Percentiles rank a stretch among this genome's conserved stretches.
phyloP scores from a whole-genome alignment of 106 monocot species.

The Gastrodia elata region DNA sequence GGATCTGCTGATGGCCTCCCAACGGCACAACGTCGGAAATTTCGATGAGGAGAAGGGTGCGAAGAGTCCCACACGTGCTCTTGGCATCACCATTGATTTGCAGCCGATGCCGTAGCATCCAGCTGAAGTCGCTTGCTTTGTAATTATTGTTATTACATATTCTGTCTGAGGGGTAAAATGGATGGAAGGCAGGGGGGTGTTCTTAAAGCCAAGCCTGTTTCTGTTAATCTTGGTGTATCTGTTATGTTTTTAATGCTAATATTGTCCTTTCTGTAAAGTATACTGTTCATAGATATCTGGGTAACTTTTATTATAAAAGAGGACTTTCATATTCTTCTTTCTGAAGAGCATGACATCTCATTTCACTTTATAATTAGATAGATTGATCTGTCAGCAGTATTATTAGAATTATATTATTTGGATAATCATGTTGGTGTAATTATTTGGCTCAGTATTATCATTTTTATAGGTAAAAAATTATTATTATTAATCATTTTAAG shows the following conservation, averaged over 20 bases:
- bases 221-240: not conserved
- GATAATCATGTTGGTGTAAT: no score
- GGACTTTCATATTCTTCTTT: no score
- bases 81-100: not conserved
- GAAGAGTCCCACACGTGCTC: constrained; percentile 18
- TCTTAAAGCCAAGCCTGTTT: not conserved
- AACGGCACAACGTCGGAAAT: constrained; percentile 37
- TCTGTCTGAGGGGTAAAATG: not conserved
- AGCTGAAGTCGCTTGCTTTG: constrained; percentile 2
- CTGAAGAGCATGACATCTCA: no score
- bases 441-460: no score
- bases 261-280: not conserved
- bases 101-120: no score
- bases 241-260: not conserved
- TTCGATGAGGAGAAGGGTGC: constrained; percentile 42
- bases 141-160: not conserved
- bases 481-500: no score
- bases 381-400: no score
- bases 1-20: constrained; percentile 64
- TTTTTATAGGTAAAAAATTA: no score
- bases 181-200: not conserved
- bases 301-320: no score
- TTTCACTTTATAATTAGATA: no score
- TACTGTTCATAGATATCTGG: not conserved
- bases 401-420: no score